Evolutionary conservation across 1,139 yeast genomes (phyloP), one percentile per base, ranked within the genome.

Genomic region (Taphrina deformans): DNA sequence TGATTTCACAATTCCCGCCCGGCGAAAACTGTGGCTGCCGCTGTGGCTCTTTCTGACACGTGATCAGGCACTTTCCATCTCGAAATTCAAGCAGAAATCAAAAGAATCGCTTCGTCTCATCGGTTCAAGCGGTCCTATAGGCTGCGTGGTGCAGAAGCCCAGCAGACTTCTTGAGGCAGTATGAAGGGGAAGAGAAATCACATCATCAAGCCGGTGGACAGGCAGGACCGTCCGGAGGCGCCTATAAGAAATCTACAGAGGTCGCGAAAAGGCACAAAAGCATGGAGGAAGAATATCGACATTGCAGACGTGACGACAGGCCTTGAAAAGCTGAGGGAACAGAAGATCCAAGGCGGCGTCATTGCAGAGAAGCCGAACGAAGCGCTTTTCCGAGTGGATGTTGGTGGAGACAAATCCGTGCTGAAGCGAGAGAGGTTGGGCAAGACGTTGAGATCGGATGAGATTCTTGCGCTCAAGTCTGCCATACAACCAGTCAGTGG

Each of bases 271-370:
- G 96, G 97, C 63, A 92, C 89, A 80, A 86, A 83, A 74, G 88
- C 98, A 5, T 93, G 99, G 99, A 86, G 97, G 76, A 93, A 93
- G 77, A 89, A 93, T 75, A 89, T 93, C 67, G 96, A 93, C 73
- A 79, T 93, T 29, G 85, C 84, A 26, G 97, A 90, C 68, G 79
- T 93, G 62, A 91, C 88, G 73, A 76, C 78, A 51, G 88, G 86
- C 6, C 78, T 93, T 58, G 95, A 87, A 70, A 85, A 83, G 55
- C 80, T 82, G 63, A 80, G 90, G 66, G 95, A 88, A 65, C 83
- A 84, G 67, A 83, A 88, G 65, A 80, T 83, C 41, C 82, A 85
- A 68, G 97, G 40, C n/a, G 66, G 66, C 2, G 33, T 55, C n/a
- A 46, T 56, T 10, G 50, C 50, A 16, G 59, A 65, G 41, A 46